Conservation (phyloP, 2,329 filamentous ascomycete species). For the Aureobasidium sp. region DNA sequence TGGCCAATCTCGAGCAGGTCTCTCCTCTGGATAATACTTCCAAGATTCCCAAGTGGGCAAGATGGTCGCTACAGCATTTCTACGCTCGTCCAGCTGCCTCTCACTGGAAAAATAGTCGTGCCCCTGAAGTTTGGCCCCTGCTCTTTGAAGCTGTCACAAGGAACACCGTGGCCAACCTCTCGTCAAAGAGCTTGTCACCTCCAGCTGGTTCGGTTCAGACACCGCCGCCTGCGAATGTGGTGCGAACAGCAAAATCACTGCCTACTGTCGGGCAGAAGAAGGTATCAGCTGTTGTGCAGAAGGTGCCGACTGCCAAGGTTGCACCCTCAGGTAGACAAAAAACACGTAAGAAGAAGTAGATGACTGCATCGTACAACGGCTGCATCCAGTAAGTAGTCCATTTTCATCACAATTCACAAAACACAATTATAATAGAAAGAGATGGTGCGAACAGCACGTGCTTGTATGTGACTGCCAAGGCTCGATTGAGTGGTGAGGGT, state of each 20-base stretch:
- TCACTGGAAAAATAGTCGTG: slow-evolving; percentile 14
- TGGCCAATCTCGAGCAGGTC: slow-evolving; percentile 36
- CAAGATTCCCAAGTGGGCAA: slow-evolving; percentile 24
- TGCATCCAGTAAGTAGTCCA: not conserved
- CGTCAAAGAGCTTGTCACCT: not conserved
- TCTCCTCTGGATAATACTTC: slow-evolving; percentile 33
- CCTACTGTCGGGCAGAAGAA: not conserved
- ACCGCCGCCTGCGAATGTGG: not conserved
- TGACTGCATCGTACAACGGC: not conserved
- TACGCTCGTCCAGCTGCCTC: slow-evolving; percentile 7
- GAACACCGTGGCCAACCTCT: not conserved
- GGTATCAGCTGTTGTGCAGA: no score
- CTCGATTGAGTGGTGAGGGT: not conserved
- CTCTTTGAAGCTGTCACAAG: slow-evolving; percentile 1
- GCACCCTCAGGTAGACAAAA: not conserved
- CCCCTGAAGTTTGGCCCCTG: slow-evolving; percentile 19
- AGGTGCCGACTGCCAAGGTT: not conserved
- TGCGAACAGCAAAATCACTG: not conserved
- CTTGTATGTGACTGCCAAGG: not conserved
- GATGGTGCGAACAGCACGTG: not conserved
- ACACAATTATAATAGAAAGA: not conserved
- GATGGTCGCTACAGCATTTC: slow-evolving; percentile 5
- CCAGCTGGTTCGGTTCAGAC: not conserved
- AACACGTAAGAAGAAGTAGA: slow-evolving; percentile 9
- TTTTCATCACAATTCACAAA: not conserved